Percentiles rank a stretch among this genome's conserved stretches.
These are phyloP conservation scores for Suillus subalutaceus DNA, from an alignment of 768 basidiomycete species.

Conservation along the genomic window DNA sequence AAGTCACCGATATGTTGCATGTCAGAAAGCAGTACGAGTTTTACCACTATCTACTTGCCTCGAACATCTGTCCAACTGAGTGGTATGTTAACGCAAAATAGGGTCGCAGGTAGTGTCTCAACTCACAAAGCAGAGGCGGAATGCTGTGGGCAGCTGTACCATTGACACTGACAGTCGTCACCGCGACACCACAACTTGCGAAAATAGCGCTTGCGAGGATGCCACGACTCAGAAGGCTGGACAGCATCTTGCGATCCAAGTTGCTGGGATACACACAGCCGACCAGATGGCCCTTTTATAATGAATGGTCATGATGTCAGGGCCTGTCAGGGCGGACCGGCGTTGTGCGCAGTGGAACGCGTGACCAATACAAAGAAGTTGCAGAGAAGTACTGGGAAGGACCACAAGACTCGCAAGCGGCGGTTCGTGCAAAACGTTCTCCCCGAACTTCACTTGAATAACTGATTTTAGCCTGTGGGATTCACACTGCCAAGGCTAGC, in stretches of 20 bases:
- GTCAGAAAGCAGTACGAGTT: neutral
- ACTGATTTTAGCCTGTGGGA: neutral
- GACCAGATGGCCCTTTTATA: neutral
- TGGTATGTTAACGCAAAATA: slow-evolving; percentile 1
- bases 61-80: slow-evolving; percentile 61
- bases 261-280: neutral
- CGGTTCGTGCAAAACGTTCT: slow-evolving; percentile 10
- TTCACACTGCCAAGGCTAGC: neutral
- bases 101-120: neutral
- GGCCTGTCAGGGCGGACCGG: neutral
- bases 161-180: slow-evolving; percentile 43
- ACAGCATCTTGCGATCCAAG: slow-evolving; percentile 19
- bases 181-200: slow-evolving; percentile 10
- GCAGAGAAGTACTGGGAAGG: neutral
- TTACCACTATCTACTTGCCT: slow-evolving; percentile 38
- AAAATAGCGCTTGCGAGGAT: slow-evolving; percentile 13
- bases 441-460: neutral
- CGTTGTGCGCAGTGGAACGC: neutral
- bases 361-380: neutral
- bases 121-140: slow-evolving; percentile 55
- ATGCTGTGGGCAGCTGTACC: slow-evolving; percentile 53
- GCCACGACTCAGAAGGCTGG: neutral
- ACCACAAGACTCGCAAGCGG: slow-evolving; percentile 1
- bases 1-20: neutral
- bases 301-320: neutral